These are phyloP conservation scores for Lichtheimia corymbifera DNA, from an alignment of 371 early-diverging fungal species.

Conservation along the genomic window DNA sequence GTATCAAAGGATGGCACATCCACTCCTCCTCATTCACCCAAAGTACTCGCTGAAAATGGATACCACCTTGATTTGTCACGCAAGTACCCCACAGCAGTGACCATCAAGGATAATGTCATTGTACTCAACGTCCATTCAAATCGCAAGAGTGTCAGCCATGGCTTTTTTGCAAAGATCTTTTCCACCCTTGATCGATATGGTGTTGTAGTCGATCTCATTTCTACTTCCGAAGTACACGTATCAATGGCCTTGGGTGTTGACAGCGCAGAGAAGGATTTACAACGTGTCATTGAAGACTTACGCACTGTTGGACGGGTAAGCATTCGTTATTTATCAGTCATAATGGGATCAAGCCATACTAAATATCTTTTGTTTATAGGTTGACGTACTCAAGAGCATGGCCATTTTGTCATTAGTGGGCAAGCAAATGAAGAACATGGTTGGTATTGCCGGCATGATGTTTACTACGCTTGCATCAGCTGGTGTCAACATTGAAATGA, in stretches of 20 bases:
- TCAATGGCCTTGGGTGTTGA: slow-evolving; percentile 90
- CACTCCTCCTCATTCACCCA: slow-evolving; percentile 66
- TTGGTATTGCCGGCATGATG: slow-evolving; percentile 94
- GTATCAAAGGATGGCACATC: slow-evolving; percentile 47
- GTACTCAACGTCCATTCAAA: slow-evolving; percentile 95
- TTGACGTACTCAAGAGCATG: slow-evolving; percentile 76
- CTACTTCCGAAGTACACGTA: slow-evolving; percentile 95
- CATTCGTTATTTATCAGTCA: no score
- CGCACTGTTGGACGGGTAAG: slow-evolving; percentile 33
- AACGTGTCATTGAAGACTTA: slow-evolving; percentile 65
- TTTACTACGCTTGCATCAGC: slow-evolving; percentile 88
- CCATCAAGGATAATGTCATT: slow-evolving; percentile 93
- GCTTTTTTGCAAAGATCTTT: slow-evolving; percentile 95
- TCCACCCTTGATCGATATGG: slow-evolving; percentile 84
- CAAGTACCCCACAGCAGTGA: slow-evolving; percentile 92
- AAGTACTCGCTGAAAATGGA: slow-evolving; percentile 73
- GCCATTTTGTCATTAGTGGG: slow-evolving; percentile 97
- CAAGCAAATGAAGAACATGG: slow-evolving; percentile 93
- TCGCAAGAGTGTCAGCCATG: slow-evolving; percentile 91
- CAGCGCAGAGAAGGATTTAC: slow-evolving; percentile 61
- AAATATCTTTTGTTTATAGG: no score
- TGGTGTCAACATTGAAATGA: slow-evolving; percentile 97
- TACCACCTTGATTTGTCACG: slow-evolving; percentile 71
- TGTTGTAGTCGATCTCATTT: slow-evolving; percentile 94
- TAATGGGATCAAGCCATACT: no score